Percentiles rank a stretch among this genome's conserved stretches.
phyloP scores from a whole-genome alignment of 2,329 filamentous ascomycete genomes.

The Grosmannia penicillata region DNA sequence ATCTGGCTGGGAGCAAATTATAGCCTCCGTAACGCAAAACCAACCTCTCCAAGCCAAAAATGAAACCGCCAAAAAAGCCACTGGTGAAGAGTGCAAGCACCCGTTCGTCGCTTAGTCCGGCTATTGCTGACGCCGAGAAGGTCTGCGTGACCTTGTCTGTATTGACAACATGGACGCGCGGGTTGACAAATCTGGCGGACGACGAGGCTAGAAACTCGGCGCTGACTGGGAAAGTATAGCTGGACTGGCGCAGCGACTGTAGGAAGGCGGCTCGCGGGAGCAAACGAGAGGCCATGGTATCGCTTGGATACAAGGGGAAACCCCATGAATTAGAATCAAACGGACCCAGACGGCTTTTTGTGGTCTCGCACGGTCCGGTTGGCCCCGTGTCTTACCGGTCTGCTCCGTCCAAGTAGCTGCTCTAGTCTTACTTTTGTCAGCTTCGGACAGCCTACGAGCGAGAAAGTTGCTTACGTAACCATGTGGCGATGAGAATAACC shows the following conservation, averaged over 20 bases:
- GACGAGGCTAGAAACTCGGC: constrained; percentile 2
- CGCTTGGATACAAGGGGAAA: no score
- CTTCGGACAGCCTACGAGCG: no score
- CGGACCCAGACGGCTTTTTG: no score
- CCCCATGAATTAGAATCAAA: no score
- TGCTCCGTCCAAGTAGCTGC: no score
- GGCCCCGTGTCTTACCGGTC: no score
- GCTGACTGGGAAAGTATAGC: constrained; percentile 1
- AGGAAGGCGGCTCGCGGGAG: constrained; percentile 1
- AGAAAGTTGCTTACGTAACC: no score
- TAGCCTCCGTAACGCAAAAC: constrained; percentile 2
- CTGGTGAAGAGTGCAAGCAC: constrained; percentile 2
- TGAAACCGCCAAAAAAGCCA: constrained; percentile 3
- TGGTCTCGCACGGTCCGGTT: no score
- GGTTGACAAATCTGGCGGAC: constrained; percentile 1
- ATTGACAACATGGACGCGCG: constrained; percentile 1
- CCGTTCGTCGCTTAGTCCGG: constrained; percentile 1
- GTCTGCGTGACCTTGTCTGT: constrained; percentile 1
- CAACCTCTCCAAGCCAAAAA: constrained; percentile 2
- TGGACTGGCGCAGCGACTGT: constrained; percentile 1
- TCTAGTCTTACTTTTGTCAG: no score
- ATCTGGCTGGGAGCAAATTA: constrained; percentile 2
- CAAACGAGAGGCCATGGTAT: constrained; percentile 1
- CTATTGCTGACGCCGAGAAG: background rate
- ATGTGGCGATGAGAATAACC: no score